A percentile compares a stretch with the other conserved stretches of the same genome.
phyloP scores from a whole-genome alignment of 371 early-diverging fungal genomes.

The Mucor racemosus region DNA sequence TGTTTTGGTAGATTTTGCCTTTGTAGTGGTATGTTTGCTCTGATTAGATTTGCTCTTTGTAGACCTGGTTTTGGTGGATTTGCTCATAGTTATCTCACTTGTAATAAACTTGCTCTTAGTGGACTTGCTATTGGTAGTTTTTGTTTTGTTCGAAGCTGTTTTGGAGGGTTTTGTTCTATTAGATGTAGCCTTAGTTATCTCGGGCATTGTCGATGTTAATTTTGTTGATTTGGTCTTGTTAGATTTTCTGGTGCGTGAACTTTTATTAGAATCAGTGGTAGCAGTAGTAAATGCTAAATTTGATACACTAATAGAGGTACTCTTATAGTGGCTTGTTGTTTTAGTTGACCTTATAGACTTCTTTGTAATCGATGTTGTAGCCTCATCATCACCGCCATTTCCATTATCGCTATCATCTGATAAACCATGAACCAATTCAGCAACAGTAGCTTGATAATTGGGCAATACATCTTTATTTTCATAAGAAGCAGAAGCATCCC shows the following conservation, averaged over 20 bases:
- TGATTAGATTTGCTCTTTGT: background rate
- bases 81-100: background rate
- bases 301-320: background rate
- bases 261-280: no score
- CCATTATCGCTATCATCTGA: no score
- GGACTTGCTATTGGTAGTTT: background rate
- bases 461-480: constrained; percentile 33
- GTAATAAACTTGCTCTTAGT: background rate
- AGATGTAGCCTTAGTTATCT: background rate
- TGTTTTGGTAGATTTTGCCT: constrained; percentile 4
- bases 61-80: background rate
- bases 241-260: background rate
- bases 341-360: background rate
- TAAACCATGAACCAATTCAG: constrained; percentile 29
- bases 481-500: constrained; percentile 60
- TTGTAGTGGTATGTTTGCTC: background rate
- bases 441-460: constrained; percentile 37
- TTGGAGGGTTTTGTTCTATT: background rate
- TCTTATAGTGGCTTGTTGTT: background rate
- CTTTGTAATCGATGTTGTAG: background rate
- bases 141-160: background rate
- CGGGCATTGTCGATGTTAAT: background rate
- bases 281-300: background rate
- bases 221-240: background rate
- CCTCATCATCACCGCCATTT: background rate